Evolutionary conservation across 176 grass and related monocot genomes (phyloP), one percentile per base, ranked within the genome.

Genomic region (Aechmea fasciata): DNA sequence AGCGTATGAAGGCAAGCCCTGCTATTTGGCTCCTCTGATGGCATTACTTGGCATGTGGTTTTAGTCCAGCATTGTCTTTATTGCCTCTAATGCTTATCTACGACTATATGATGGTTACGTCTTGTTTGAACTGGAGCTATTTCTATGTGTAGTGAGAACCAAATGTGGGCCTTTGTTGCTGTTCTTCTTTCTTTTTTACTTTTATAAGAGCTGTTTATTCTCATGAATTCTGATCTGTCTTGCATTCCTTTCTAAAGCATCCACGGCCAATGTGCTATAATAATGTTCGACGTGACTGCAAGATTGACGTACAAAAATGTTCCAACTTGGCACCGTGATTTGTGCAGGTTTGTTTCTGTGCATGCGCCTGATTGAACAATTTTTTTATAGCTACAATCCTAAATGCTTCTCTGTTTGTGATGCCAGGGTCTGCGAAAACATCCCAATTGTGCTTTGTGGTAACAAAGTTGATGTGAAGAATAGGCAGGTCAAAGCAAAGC

Each of bases 261-360:
- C 63, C 84, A 91, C 73, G 91, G 91, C 9, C 91, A 96, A 48
- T 96, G 87, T 65, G 91, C 87, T 0, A 96, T 96, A 11, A 90
- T 96, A 9, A 96, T 96, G 91, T 96, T 96, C 71, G 91, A 96
- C 78, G 91, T 90, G 11, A 96, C 91, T 57, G 82, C 91, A 76
- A 83, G 91, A 64, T 29, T 96, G 20, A 96, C 91, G 0, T 96
- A 96, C 84, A 96, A 87, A 59, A 96, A 96, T 68, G 84, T 96
- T 51, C 91, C 91, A 14, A 96, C 87, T 11, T 96, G 91, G 91
- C 91, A 96, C 26, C 80, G 91, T 64, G 91, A 96, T 55, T 29
- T 96, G 52, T 96, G 91, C 91, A 85, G 91, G 91, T 96, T 14
- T 29, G 51, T 72, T 63, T 69, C 5, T 50, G 3, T 2, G 19